Percentiles rank a stretch among this genome's conserved stretches.
Evolutionary conservation across 371 early-diverging fungal species (phyloP).

Genomic region (Mortierella sp.): DNA sequence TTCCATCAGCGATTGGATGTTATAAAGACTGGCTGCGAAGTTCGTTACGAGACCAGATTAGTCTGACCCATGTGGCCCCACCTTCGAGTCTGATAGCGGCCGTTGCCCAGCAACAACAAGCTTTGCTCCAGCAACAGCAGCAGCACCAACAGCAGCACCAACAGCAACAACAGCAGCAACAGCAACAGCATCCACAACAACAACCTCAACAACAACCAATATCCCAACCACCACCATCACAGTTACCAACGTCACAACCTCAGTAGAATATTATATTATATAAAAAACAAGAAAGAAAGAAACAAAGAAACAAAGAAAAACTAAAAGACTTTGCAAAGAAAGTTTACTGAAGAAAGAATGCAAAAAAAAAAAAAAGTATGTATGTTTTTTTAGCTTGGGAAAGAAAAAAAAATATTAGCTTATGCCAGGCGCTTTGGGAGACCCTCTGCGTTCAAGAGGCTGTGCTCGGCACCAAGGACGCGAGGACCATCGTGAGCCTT

Average conservation of each 20-base stretch:
- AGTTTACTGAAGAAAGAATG: neutral
- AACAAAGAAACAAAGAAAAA: neutral
- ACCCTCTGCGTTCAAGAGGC: slow-evolving; percentile 69
- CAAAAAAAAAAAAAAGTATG: neutral
- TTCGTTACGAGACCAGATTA: slow-evolving; percentile 69
- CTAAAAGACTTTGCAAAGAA: neutral
- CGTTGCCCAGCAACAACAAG: slow-evolving; percentile 36
- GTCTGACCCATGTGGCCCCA: slow-evolving; percentile 18
- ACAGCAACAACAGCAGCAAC: slow-evolving; percentile 5
- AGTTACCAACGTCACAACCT: slow-evolving; percentile 6
- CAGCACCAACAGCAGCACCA: slow-evolving; percentile 32
- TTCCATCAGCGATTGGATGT: slow-evolving; percentile 54
- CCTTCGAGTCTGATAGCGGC: slow-evolving; percentile 10
- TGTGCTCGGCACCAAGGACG: slow-evolving; percentile 65
- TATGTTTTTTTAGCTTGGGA: too few relatives aligned
- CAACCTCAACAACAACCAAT: slow-evolving; percentile 17
- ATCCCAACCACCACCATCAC: slow-evolving; percentile 8
- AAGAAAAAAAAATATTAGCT: neutral
- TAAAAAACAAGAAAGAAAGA: neutral
- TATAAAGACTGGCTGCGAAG: slow-evolving; percentile 76
- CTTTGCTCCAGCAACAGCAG: slow-evolving; percentile 18
- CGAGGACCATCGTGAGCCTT: slow-evolving; percentile 95
- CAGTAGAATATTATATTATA: neutral
- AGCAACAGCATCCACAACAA: slow-evolving; percentile 19
- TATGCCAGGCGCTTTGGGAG: slow-evolving; percentile 60